Conservation (phyloP, 192 early-diverging fungal genomes). For the Backusella tarrabulga region DNA sequence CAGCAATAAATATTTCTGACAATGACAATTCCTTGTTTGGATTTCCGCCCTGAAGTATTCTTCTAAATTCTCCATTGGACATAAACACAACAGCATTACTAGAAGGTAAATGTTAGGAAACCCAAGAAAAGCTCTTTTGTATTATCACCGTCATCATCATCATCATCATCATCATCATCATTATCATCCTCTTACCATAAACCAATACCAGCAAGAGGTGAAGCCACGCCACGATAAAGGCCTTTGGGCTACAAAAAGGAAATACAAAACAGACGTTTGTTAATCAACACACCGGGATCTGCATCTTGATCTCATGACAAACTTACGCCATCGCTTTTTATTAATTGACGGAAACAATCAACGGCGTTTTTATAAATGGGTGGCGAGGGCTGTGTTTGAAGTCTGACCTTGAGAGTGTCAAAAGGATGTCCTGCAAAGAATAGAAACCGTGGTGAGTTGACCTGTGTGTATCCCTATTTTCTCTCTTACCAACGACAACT, state of each 20-base stretch:
- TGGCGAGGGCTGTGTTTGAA: constrained; percentile 58
- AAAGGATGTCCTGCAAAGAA: constrained; percentile 52
- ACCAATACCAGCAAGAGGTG: constrained; percentile 68
- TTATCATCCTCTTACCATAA: constrained; percentile 47
- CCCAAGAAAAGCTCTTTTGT: no score
- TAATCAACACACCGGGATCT: not conserved
- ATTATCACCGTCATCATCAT: not conserved
- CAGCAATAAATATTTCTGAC: constrained; percentile 51
- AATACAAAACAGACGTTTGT: not conserved
- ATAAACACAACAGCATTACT: constrained; percentile 72
- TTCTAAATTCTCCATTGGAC: constrained; percentile 63
- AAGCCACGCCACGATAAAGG: constrained; percentile 67
- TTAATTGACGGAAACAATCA: constrained; percentile 48
- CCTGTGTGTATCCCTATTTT: no score
- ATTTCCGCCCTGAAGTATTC: constrained; percentile 50
- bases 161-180: not conserved
- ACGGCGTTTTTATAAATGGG: constrained; percentile 55
- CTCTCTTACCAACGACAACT: constrained; percentile 51
- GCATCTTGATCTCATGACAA: not conserved
- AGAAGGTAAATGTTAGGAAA: not conserved
- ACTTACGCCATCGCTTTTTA: constrained; percentile 57
- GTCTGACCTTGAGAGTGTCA: constrained; percentile 62
- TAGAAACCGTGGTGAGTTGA: no score
- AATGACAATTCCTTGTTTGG: constrained; percentile 39
- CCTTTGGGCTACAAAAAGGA: constrained; percentile 42